Percentiles rank a stretch among this genome's conserved stretches.
These are phyloP conservation scores for Globisporangium emineosum DNA, from an alignment of 352 stramenopile genomes.

Conservation along the genomic window DNA sequence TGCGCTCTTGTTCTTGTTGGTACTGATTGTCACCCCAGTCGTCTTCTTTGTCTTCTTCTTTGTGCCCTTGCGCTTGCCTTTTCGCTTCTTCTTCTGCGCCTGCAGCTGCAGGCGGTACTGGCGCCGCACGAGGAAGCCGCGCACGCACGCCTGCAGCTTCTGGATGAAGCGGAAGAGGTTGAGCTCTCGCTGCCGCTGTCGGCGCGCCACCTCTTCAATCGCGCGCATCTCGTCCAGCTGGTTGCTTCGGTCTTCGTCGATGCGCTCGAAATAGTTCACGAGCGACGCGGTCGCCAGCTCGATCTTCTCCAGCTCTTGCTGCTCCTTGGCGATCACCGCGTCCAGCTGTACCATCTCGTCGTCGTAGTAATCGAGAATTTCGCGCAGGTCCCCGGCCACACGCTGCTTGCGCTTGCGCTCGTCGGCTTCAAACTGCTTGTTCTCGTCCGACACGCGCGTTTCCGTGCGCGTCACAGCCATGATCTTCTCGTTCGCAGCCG, in stretches of 20 bases:
- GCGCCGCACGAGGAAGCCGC: conserved; percentile 54
- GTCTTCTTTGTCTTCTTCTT: conserved; percentile 25
- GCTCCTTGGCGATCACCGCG: conserved; percentile 29
- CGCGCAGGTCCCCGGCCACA: conserved; percentile 31
- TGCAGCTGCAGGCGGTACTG: conserved; percentile 26
- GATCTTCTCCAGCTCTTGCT: conserved; percentile 26
- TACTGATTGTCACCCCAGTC: conserved; percentile 23
- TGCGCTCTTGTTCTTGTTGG: background rate
- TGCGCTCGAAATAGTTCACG: conserved; percentile 36
- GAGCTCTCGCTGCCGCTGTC: conserved; percentile 31
- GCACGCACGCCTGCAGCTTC: conserved; percentile 56
- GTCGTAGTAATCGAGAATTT: conserved; percentile 52
- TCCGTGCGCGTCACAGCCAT: conserved; percentile 28
- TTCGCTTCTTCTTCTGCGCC: conserved; percentile 19
- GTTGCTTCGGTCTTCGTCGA: conserved; percentile 53
- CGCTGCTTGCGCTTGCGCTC: conserved; percentile 52
- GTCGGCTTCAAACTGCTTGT: conserved; percentile 43
- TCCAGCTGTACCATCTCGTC: conserved; percentile 48
- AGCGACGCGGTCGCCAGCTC: conserved; percentile 35
- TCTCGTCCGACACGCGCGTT: conserved; percentile 31
- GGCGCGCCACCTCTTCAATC: conserved; percentile 29
- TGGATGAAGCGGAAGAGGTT: conserved; percentile 49
- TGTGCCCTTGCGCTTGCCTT: conserved; percentile 19
- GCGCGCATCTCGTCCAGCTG: conserved; percentile 46
- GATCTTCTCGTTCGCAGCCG: conserved; percentile 31